Evolutionary conservation across 805 yeast genomes (phyloP), one percentile per base, ranked within the genome.

Genomic region (Yarrowia sp.): DNA sequence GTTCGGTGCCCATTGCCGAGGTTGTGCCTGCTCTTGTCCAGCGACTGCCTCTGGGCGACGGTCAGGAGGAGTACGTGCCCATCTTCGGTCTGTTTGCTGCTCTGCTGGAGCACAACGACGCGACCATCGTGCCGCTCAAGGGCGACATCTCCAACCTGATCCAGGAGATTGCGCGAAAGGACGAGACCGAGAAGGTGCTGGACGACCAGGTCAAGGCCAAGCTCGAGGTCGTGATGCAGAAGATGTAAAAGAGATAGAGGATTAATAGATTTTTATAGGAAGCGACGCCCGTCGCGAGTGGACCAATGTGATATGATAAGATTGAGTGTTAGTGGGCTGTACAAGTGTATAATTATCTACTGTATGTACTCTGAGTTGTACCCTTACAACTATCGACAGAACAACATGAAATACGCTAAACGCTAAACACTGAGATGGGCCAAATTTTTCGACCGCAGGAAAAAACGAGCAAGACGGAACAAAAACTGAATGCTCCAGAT

Each of bases 51-150:
- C 81, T 94, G 71, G 83, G 85, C 71, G 84, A 91, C 61, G 97
- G 92, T 2, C 87, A 81, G 66, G 98, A 93, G 77, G 99, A 94
- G 77, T 90, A 94, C 77, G 83, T 85, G 29, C 97, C 98, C 61
- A 87, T 94, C 66, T 88, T 90, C 75, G 84, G 87, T 69, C 78
- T 92, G 66, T 80, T 94, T 62, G 78, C 88, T 71, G 81, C 82
- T 70, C 80, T 93, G 68, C 89, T 87, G 79, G 74, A 80, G 63
- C 81, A 83, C 67, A 81, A 86, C 72, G 79, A 80, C 44, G 72
- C 81, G 24, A 81, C 87, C 41, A 73, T 84, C 41, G 31, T 21
- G 21, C 31, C 47, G 3, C 33, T 55, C 36, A 38, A 55, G 61
- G 38, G 38, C 19, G 78, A 79, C 39, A 71, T 55, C 6, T 29